These are phyloP conservation scores for Phoma sp. DNA, from an alignment of 2,329 filamentous ascomycete species.

Conservation along the genomic window DNA sequence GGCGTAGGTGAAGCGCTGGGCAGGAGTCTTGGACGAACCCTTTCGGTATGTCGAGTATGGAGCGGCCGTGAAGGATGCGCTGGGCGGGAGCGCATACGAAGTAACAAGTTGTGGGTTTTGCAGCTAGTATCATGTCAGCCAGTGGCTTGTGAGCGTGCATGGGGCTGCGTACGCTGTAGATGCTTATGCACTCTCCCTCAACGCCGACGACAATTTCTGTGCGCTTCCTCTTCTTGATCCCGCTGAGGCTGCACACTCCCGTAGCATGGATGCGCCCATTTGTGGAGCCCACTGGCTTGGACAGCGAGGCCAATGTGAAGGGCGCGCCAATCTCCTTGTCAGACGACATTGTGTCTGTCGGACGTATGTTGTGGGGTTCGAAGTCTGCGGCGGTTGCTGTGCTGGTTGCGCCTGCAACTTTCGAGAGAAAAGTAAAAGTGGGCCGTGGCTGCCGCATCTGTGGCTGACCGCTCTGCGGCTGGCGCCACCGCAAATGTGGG, in stretches of 20 bases:
- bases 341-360: constrained; percentile 45
- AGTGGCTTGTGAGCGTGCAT: constrained; percentile 2
- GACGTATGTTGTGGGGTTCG: constrained; percentile 19
- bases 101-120: constrained; percentile 65
- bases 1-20: constrained; percentile 63
- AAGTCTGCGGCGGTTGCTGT: constrained; percentile 33
- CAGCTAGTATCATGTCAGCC: constrained; percentile 51
- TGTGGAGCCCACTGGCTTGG: constrained; percentile 49
- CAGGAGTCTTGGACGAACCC: constrained; percentile 48
- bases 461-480: not conserved
- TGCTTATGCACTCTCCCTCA: constrained; percentile 66
- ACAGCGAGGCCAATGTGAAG: constrained; percentile 52
- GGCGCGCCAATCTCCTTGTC: constrained; percentile 45
- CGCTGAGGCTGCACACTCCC: constrained; percentile 60
- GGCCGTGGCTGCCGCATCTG: constrained; percentile 4
- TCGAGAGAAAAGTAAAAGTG: constrained; percentile 8
- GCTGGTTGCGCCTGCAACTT: constrained; percentile 12
- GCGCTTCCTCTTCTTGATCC: constrained; percentile 65
- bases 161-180: constrained; percentile 62
- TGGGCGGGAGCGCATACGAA: constrained; percentile 67
- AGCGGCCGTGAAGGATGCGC: constrained; percentile 62
- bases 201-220: constrained; percentile 65
- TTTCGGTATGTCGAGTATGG: constrained; percentile 65
- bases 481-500: too few species aligned
- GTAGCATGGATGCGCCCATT: constrained; percentile 51